Conservation (phyloP, 2,329 filamentous ascomycete species). For the Basipetospora chlamydospora region DNA sequence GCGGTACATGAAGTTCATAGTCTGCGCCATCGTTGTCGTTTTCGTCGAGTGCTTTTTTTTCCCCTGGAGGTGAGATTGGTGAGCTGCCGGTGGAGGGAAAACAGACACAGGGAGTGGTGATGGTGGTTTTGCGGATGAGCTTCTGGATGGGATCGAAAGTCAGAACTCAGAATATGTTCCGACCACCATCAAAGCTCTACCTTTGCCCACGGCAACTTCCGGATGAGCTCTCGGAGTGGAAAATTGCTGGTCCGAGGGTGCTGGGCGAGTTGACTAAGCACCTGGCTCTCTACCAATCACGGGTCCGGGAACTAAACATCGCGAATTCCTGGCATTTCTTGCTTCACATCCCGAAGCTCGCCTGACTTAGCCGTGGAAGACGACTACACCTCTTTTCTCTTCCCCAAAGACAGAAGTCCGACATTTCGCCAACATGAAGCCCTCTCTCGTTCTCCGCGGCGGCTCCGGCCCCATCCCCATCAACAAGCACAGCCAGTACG, state of each 20-base stretch:
- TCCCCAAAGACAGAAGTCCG: neutral
- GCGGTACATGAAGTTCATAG: conserved; percentile 47
- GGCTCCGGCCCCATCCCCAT: conserved; percentile 24
- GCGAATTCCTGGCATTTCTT: conserved; percentile 1
- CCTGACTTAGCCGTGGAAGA: conserved; percentile 5
- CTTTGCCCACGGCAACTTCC: too few relatives aligned
- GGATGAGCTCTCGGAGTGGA: too few relatives aligned
- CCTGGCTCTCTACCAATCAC: neutral
- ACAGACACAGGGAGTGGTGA: neutral
- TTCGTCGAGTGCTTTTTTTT: too few relatives aligned
- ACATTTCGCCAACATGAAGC: conserved; percentile 3
- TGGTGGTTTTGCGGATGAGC: neutral
- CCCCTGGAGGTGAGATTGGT: neutral
- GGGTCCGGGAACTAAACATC: neutral
- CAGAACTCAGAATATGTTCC: too few relatives aligned
- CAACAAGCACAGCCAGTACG: conserved; percentile 30
- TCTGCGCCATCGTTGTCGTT: conserved; percentile 8
- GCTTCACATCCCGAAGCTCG: conserved; percentile 2
- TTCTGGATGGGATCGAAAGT: too few relatives aligned
- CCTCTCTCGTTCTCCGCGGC: conserved; percentile 2
- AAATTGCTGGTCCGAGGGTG: too few relatives aligned
- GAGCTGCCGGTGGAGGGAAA: neutral
- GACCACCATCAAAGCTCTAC: too few relatives aligned
- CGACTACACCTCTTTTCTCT: conserved; percentile 3
- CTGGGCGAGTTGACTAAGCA: conserved; percentile 5